These are phyloP conservation scores for Cucurbitaria berberidis DNA, from an alignment of 2,329 filamentous ascomycete genomes.

Conservation along the genomic window DNA sequence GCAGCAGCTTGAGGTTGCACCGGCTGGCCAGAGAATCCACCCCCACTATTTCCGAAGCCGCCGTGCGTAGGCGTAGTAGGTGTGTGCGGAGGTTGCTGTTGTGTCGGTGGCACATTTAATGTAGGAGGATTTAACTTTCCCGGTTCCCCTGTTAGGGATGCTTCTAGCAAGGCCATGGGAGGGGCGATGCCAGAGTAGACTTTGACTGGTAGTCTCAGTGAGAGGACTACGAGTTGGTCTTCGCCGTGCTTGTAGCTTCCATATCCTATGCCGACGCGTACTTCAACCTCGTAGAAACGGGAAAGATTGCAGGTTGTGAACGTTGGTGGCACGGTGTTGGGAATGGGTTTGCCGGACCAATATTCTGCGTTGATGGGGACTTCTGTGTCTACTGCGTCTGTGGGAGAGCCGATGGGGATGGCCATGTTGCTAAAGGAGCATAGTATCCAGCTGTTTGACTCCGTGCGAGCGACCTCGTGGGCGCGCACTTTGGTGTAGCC, in stretches of 20 bases:
- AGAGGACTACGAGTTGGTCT: constrained; percentile 78
- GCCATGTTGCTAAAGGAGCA: constrained; percentile 73
- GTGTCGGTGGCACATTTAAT: constrained; percentile 21
- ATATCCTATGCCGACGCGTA: constrained; percentile 79
- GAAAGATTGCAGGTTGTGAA: constrained; percentile 90
- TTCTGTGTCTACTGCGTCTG: constrained; percentile 68
- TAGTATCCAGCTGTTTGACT: constrained; percentile 77
- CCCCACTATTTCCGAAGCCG: constrained; percentile 23
- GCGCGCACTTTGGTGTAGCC: constrained; percentile 81
- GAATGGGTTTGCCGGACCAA: constrained; percentile 76
- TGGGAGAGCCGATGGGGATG: constrained; percentile 68
- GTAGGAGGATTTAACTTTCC: constrained; percentile 17
- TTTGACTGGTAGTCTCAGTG: constrained; percentile 77
- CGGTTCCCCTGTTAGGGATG: constrained; percentile 54
- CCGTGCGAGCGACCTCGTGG: constrained; percentile 73
- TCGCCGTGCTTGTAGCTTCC: constrained; percentile 62
- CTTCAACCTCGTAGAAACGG: constrained; percentile 81
- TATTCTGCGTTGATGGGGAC: constrained; percentile 70
- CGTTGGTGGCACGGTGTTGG: constrained; percentile 83
- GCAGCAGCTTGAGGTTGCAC: constrained; percentile 33
- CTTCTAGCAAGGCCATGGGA: constrained; percentile 74
- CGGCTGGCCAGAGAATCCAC: constrained; percentile 28
- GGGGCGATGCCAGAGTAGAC: constrained; percentile 90
- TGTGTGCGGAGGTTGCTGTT: constrained; percentile 26
- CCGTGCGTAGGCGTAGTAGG: constrained; percentile 34